Conservation (phyloP, 192 early-diverging fungal genomes). For the Entrophospora sp. region DNA sequence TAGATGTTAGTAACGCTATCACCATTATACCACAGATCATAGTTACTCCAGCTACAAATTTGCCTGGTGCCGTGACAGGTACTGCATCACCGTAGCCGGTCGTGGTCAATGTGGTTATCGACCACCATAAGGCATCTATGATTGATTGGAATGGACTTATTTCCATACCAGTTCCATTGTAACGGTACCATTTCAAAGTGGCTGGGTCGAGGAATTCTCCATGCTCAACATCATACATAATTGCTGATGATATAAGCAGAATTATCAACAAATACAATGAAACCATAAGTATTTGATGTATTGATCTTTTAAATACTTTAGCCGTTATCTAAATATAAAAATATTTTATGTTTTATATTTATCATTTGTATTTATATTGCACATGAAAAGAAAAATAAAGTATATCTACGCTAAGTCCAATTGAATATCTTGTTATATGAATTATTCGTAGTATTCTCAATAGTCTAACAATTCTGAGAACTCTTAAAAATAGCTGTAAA, state of each 20-base stretch:
- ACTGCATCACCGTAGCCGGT: slow-evolving; percentile 47
- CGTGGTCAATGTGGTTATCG: slow-evolving; percentile 43
- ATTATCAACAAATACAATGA: slow-evolving; percentile 8
- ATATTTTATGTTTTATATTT: neutral
- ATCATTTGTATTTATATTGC: neutral
- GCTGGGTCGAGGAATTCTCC: slow-evolving; percentile 2
- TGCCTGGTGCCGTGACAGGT: slow-evolving; percentile 39
- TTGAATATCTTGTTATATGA: neutral
- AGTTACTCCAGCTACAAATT: slow-evolving; percentile 36
- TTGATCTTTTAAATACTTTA: slow-evolving; percentile 12
- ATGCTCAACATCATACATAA: slow-evolving; percentile 18
- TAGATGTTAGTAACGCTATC: slow-evolving; percentile 46
- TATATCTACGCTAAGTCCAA: slow-evolving; percentile 11
- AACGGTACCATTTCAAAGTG: slow-evolving; percentile 6
- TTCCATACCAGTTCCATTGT: slow-evolving; percentile 15
- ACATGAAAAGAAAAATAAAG: no score
- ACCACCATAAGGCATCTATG: slow-evolving; percentile 44
- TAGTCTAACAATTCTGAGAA: neutral
- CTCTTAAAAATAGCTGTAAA: neutral
- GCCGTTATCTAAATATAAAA: neutral
- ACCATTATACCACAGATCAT: slow-evolving; percentile 48
- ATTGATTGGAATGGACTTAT: slow-evolving; percentile 44
- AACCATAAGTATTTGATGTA: slow-evolving; percentile 16
- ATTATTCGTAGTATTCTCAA: neutral
- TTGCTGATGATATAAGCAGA: slow-evolving; percentile 3